phyloP scores from a whole-genome alignment of 2,329 filamentous ascomycete species.

The Scedosporium apiospermum region DNA sequence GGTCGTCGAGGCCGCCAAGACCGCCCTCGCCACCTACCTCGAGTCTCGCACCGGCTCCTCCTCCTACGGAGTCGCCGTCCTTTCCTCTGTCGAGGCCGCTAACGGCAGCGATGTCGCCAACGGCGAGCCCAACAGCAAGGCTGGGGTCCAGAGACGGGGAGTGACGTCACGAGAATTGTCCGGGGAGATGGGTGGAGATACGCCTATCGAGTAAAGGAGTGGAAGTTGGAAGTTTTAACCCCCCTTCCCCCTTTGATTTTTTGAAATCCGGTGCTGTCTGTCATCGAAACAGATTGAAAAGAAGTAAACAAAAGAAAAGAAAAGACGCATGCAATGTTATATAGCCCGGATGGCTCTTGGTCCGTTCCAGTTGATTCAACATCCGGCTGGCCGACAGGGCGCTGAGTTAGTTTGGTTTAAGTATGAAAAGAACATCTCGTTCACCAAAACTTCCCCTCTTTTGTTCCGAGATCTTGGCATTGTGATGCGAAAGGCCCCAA shows the following conservation, averaged over 20 bases:
- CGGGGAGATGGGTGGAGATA: conserved; percentile 56
- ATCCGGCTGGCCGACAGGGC: neutral
- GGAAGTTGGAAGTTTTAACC: neutral
- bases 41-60: conserved; percentile 9
- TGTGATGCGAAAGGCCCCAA: no score
- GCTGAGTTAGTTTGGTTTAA: no score
- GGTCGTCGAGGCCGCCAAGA: conserved; percentile 33
- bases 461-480: neutral
- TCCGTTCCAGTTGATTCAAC: neutral
- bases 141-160: conserved; percentile 26
- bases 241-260: neutral
- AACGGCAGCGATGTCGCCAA: conserved; percentile 9
- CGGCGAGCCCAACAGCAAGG: conserved; percentile 6
- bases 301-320: neutral
- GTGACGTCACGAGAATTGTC: conserved; percentile 44
- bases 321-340: neutral
- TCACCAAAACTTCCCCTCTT: neutral
- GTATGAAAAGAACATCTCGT: neutral
- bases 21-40: conserved; percentile 31
- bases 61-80: conserved; percentile 11
- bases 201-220: conserved; percentile 19
- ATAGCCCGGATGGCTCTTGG: no score
- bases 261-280: neutral
- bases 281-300: neutral
- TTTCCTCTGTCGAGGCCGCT: neutral